Conservation (phyloP, 2,329 filamentous ascomycete genomes). For the Triangularia verruculosa region DNA sequence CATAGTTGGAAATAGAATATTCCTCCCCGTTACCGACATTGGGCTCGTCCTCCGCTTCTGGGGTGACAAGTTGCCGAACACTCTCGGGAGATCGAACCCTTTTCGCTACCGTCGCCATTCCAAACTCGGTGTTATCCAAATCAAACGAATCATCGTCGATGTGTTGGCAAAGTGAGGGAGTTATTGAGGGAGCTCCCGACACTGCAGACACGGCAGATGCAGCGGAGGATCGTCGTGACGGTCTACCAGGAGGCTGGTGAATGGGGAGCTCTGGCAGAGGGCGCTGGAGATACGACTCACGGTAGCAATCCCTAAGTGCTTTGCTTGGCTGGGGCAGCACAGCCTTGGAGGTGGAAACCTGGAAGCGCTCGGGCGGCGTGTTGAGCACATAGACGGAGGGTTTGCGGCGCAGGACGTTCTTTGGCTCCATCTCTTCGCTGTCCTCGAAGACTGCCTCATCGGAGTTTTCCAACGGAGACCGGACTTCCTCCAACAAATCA, state of each 20-base stretch:
- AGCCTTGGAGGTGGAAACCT: neutral
- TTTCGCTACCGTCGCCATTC: slow-evolving; percentile 20
- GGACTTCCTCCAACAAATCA: neutral
- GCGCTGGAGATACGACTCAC: slow-evolving; percentile 27
- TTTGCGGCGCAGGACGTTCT: slow-evolving; percentile 8
- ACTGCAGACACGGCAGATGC: slow-evolving; percentile 16
- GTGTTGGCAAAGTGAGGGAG: slow-evolving; percentile 27
- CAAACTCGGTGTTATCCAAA: slow-evolving; percentile 28
- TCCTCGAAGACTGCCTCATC: slow-evolving; percentile 23
- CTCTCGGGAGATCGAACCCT: neutral
- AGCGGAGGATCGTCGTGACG: slow-evolving; percentile 20
- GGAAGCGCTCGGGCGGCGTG: slow-evolving; percentile 33
- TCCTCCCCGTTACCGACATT: slow-evolving; percentile 6
- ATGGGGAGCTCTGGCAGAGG: slow-evolving; percentile 33
- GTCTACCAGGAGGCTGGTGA: slow-evolving; percentile 7
- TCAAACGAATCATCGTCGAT: slow-evolving; percentile 23
- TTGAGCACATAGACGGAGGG: slow-evolving; percentile 30
- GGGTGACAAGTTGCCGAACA: neutral
- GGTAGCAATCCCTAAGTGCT: slow-evolving; percentile 26
- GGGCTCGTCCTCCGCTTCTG: neutral
- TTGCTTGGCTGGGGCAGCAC: slow-evolving; percentile 35
- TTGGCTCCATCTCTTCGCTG: slow-evolving; percentile 16
- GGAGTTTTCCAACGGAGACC: neutral
- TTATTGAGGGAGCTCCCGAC: slow-evolving; percentile 24
- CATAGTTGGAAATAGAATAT: slow-evolving; percentile 27